Conservation (phyloP, 371 early-diverging fungal genomes). For the Syncephalastrum monosporum region DNA sequence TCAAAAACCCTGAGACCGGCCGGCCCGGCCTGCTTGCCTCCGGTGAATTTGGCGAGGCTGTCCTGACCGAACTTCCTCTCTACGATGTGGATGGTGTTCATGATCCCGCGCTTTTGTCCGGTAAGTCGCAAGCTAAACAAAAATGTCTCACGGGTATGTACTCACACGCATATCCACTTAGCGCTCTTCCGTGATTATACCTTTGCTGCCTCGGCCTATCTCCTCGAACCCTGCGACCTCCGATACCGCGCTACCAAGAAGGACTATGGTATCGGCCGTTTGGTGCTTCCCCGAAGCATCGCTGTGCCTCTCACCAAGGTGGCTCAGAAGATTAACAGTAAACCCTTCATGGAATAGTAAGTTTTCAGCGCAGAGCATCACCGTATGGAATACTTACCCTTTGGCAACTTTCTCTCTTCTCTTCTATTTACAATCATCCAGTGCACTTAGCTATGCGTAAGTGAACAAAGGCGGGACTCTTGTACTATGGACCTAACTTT, state of each 20-base stretch:
- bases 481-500: neutral
- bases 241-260: slow-evolving; percentile 56
- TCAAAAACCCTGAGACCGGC: slow-evolving; percentile 60
- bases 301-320: slow-evolving; percentile 78
- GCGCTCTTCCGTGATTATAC: slow-evolving; percentile 89
- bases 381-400: neutral
- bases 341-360: slow-evolving; percentile 88
- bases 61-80: slow-evolving; percentile 66
- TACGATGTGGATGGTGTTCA: slow-evolving; percentile 69
- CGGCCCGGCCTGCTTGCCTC: slow-evolving; percentile 71
- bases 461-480: neutral
- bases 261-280: slow-evolving; percentile 80
- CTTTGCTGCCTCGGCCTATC: slow-evolving; percentile 82
- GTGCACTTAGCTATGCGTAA: slow-evolving; percentile 45
- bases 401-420: slow-evolving; percentile 1
- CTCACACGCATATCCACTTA: slow-evolving; percentile 3
- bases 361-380: slow-evolving; percentile 14
- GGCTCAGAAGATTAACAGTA: slow-evolving; percentile 69
- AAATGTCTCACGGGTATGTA: too few species aligned
- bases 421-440: slow-evolving; percentile 7
- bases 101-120: slow-evolving; percentile 71
- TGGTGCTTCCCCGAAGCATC: slow-evolving; percentile 71
- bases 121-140: slow-evolving; percentile 25
- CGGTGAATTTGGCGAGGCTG: slow-evolving; percentile 80
- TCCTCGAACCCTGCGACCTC: slow-evolving; percentile 89